Evolutionary conservation across 805 yeast genomes (phyloP).

Genomic region (Komagataella kurtzmanii): DNA sequence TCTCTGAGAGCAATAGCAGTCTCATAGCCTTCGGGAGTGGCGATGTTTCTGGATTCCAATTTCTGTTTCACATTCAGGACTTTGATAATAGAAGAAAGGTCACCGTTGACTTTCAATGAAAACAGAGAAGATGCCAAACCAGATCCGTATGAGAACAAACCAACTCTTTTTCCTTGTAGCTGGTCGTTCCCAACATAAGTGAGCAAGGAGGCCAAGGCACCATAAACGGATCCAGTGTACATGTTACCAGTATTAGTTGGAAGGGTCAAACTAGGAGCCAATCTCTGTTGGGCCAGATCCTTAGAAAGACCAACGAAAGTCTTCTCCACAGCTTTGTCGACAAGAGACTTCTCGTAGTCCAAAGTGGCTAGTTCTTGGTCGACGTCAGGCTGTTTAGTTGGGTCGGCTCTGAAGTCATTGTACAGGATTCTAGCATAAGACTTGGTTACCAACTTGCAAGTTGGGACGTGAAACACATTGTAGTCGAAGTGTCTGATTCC

Average conservation of each 20-base stretch:
- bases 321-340: slow-evolving; percentile 76
- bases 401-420: slow-evolving; percentile 73
- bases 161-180: slow-evolving; percentile 74
- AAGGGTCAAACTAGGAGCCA: slow-evolving; percentile 67
- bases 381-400: slow-evolving; percentile 45
- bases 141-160: slow-evolving; percentile 94
- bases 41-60: slow-evolving; percentile 49
- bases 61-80: slow-evolving; percentile 55
- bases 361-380: slow-evolving; percentile 35
- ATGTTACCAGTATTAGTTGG: slow-evolving; percentile 97
- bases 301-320: slow-evolving; percentile 69
- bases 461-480: slow-evolving; percentile 96
- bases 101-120: slow-evolving; percentile 72
- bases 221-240: slow-evolving; percentile 91
- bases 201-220: slow-evolving; percentile 73
- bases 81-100: slow-evolving; percentile 51
- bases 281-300: slow-evolving; percentile 50
- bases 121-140: slow-evolving; percentile 90
- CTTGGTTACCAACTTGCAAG: slow-evolving; percentile 88
- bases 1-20: slow-evolving; percentile 78
- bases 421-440: slow-evolving; percentile 85
- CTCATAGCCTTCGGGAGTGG: slow-evolving; percentile 73
- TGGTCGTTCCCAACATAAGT: slow-evolving; percentile 60
- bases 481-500: slow-evolving; percentile 76
- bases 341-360: slow-evolving; percentile 64